These are phyloP conservation scores for Bruguiera gymnorhiza DNA, from an alignment of 345 rosid genomes.

Conservation along the genomic window DNA sequence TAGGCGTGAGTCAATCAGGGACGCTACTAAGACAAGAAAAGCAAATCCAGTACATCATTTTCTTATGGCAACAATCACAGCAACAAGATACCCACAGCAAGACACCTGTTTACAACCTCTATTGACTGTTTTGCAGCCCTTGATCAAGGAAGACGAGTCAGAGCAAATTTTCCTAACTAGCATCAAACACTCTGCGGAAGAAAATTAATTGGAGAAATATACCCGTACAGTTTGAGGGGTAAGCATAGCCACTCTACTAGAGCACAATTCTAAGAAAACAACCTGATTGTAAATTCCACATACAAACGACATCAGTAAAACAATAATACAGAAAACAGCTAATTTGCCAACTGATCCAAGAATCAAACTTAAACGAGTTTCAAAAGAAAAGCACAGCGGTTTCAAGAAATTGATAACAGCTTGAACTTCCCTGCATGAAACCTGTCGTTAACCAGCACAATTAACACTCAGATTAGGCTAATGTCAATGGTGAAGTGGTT, in stretches of 20 bases:
- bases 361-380: conserved; percentile 27
- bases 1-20: not conserved
- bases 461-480: not conserved
- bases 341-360: conserved; percentile 21
- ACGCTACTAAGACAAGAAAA: not conserved
- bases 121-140: not conserved
- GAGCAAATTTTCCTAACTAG: too few relatives aligned
- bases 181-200: not conserved
- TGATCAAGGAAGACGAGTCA: too few relatives aligned
- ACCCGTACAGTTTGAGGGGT: conserved; percentile 79
- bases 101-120: not conserved
- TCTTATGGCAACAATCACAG: not conserved
- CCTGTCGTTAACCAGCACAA: conserved; percentile 40
- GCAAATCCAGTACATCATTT: not conserved
- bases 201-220: conserved; percentile 6
- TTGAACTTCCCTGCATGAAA: conserved; percentile 79
- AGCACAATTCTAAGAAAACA: conserved; percentile 86
- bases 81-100: not conserved
- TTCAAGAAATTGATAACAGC: conserved; percentile 66
- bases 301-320: not conserved
- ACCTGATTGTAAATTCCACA: conserved; percentile 38
- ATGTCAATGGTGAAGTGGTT: too few relatives aligned
- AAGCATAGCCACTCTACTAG: conserved; percentile 76
- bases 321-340: conserved; percentile 17
- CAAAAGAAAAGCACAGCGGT: conserved; percentile 64